Percentiles rank a stretch among this genome's conserved stretches.
Conservation (phyloP, 768 basidiomycete species). For the Jaapia argillacea region DNA sequence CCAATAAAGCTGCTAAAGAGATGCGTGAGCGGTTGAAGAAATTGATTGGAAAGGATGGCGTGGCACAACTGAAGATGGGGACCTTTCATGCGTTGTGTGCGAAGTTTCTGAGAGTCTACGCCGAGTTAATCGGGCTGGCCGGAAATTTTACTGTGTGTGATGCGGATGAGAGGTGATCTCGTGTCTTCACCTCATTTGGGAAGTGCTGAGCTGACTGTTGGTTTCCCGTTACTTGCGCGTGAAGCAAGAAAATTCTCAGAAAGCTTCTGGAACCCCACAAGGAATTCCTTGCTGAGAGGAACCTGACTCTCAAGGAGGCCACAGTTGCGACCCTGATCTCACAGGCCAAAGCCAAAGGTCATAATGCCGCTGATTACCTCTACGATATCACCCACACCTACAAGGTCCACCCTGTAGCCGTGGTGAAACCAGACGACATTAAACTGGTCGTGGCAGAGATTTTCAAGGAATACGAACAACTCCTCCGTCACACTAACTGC, state of each 20-base stretch:
- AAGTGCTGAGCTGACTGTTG: not conserved
- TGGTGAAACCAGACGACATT: not conserved
- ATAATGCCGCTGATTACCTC: constrained; percentile 26
- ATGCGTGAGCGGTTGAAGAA: constrained; percentile 64
- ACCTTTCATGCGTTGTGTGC: constrained; percentile 78
- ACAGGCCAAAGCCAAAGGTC: constrained; percentile 46
- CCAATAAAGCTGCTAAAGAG: constrained; percentile 85
- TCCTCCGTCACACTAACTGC: constrained; percentile 50
- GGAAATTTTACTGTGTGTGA: constrained; percentile 80
- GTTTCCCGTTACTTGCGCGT: not conserved
- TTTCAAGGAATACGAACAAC: constrained; percentile 39
- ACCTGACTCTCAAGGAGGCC: constrained; percentile 45
- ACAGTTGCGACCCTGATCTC: constrained; percentile 56
- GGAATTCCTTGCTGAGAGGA: constrained; percentile 31
- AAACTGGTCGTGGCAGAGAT: constrained; percentile 1
- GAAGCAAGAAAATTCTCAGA: constrained; percentile 59
- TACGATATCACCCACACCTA: too few species aligned
- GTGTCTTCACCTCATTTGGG: too few species aligned
- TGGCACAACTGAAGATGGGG: constrained; percentile 51
- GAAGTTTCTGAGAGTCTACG: constrained; percentile 58
- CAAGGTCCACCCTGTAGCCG: too few species aligned
- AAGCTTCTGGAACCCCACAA: constrained; percentile 48
- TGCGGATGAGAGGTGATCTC: constrained; percentile 60
- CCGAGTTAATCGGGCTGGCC: constrained; percentile 42
- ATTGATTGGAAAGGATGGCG: constrained; percentile 52